These are phyloP conservation scores for Picochlorum sp. DNA, from an alignment of 139 green algal species.

Conservation along the genomic window DNA sequence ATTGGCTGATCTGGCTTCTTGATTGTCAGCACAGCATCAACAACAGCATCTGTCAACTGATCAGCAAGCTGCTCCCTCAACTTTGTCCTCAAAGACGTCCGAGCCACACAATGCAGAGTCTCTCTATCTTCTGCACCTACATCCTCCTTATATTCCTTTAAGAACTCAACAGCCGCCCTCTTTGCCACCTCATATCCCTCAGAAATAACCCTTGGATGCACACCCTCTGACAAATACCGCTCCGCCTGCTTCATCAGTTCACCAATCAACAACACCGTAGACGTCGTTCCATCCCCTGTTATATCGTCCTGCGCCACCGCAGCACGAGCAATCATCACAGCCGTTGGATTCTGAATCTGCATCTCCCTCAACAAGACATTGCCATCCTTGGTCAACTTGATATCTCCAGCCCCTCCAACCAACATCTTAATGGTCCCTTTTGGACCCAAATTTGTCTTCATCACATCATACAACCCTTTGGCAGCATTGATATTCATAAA, in stretches of 20 bases:
- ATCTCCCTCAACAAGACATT: conserved; percentile 94
- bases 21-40: conserved; percentile 76
- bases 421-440: conserved; percentile 99
- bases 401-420: conserved; percentile 83
- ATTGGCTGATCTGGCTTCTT: conserved; percentile 64
- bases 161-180: conserved; percentile 73
- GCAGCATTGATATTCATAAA: conserved; percentile 99
- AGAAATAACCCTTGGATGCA: conserved; percentile 89
- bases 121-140: conserved; percentile 52
- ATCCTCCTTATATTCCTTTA: conserved; percentile 80
- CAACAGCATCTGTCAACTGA: conserved; percentile 84
- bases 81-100: conserved; percentile 92
- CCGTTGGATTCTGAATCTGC: conserved; percentile 99
- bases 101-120: conserved; percentile 78
- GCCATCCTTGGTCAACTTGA: conserved; percentile 97
- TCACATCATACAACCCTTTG: conserved; percentile 96
- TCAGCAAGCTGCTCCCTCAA: conserved; percentile 69
- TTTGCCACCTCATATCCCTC: conserved; percentile 93
- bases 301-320: conserved; percentile 97
- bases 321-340: conserved; percentile 96
- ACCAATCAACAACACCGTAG: conserved; percentile 93
- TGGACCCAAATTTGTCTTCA: conserved; percentile 94
- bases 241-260: conserved; percentile 98
- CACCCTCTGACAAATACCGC: conserved; percentile 86
- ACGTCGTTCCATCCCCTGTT: conserved; percentile 93